Percentiles rank a stretch among this genome's conserved stretches.
Evolutionary conservation across 306 rosid genomes (phyloP).

Genomic region (Dicorynia guianensis): DNA sequence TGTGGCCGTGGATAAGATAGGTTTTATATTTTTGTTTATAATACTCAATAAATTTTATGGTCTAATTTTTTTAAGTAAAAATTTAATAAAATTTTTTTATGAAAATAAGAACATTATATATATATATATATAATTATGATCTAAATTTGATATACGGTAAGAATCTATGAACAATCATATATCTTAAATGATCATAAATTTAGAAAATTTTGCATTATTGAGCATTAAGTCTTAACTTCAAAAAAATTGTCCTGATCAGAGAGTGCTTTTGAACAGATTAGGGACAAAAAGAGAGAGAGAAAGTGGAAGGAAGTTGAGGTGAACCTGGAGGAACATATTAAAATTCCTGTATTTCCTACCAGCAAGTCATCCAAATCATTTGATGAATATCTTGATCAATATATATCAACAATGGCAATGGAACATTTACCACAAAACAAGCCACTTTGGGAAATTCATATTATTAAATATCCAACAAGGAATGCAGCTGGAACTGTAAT

Average conservation of each 20-base stretch:
- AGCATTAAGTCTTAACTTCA: neutral
- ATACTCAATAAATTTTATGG: too few species aligned
- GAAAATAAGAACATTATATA: too few species aligned
- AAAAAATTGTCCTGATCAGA: neutral
- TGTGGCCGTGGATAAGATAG: too few species aligned
- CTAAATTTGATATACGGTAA: too few species aligned
- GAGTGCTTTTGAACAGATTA: conserved; percentile 34
- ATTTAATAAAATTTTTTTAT: too few species aligned
- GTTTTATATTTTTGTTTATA: too few species aligned
- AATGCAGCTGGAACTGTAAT: conserved; percentile 49
- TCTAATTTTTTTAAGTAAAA: too few species aligned
- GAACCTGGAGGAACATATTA: conserved; percentile 54
- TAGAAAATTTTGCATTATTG: too few species aligned
- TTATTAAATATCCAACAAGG: conserved; percentile 56
- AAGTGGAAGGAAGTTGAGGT: conserved; percentile 63
- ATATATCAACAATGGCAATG: conserved; percentile 45
- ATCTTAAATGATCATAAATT: too few species aligned
- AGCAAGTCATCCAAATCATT: conserved; percentile 24
- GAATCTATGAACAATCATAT: too few species aligned
- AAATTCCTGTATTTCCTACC: conserved; percentile 40
- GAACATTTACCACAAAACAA: conserved; percentile 46
- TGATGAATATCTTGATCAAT: conserved; percentile 53
- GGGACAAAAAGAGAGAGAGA: conserved; percentile 43
- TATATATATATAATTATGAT: too few species aligned
- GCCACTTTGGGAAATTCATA: conserved; percentile 66